Evolutionary conservation across 176 grass and related monocot genomes (phyloP), one percentile per base, ranked within the genome.

Genomic region (Melocanna baccifera): DNA sequence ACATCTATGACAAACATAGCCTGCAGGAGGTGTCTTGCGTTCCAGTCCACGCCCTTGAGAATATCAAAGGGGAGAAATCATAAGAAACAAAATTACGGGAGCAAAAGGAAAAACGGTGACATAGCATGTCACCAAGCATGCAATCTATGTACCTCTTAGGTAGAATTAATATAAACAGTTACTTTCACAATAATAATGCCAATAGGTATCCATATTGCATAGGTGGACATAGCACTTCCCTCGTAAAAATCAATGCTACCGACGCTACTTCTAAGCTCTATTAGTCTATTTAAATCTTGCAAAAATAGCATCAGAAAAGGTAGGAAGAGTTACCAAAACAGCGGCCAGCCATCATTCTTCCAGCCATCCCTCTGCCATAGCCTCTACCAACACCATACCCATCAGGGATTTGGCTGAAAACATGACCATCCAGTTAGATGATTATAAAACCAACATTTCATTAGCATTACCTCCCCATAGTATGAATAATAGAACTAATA

Each of bases 1-100:
- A 78, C 97, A 99, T 89, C 97, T 90, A 47, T 99, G 91, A 86
- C 97, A 99, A 73, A 99, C 90, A 87, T 99, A 99, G 30, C 96
- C 96, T 89, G 96, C 83, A 76, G 96, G 96, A 67, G 86, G 96
- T 65, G 86, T 84, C 83, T 83, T 92, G 28, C 90, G 86, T 51
- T 99, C 96, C 73, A 89, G 73, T 61, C 92, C 91, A 80, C 93
- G 91, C 13, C 96, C 96, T 95, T 92, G 28, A 86, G 30, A 89
- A 78, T 85, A 73, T 36, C 67, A 48, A 86, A 76, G 53, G 39
- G 69, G n/a, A n/a, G 58, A 45, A 46, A 62, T 73, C 62, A 56
- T 85, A 72, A 85, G 51, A 70, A 47, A 26, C 15, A 36, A 42
- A 83, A 74, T 62, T 28, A 28, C 6, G 58, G 18, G 67, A 62